These are phyloP conservation scores for Neospermospora avenae DNA, from an alignment of 2,329 filamentous ascomycete genomes.

Conservation along the genomic window DNA sequence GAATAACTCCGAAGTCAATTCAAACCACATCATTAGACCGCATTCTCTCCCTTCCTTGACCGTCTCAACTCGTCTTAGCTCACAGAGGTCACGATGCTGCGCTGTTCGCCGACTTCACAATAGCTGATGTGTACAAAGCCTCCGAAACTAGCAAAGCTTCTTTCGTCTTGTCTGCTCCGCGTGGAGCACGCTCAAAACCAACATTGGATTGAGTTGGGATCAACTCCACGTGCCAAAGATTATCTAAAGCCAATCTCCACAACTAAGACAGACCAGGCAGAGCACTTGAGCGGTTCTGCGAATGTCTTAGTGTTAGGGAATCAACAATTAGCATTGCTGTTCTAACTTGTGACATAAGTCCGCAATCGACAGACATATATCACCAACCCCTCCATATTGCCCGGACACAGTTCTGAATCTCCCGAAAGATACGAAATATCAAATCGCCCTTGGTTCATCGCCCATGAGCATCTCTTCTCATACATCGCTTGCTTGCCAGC, in stretches of 20 bases:
- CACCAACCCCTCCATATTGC: neutral
- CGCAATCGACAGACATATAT: neutral
- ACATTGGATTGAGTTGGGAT: neutral
- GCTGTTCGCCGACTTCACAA: neutral
- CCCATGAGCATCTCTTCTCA: neutral
- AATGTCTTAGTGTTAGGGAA: neutral
- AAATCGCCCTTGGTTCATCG: neutral
- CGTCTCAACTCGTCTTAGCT: neutral
- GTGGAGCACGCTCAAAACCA: neutral
- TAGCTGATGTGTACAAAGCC: slow-evolving; percentile 1
- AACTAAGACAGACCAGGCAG: neutral
- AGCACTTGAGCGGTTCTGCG: neutral
- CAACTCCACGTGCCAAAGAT: neutral
- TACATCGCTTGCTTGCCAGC: neutral
- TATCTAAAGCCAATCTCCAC: neutral
- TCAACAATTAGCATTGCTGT: neutral
- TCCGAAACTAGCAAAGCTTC: neutral
- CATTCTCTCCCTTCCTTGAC: neutral
- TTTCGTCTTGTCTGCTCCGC: neutral
- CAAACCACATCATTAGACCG: neutral
- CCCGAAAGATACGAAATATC: too few species aligned
- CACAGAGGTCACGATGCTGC: neutral
- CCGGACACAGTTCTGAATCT: neutral
- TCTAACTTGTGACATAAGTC: neutral
- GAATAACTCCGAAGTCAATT: neutral